These are phyloP conservation scores for Tetrastigma voinierianum DNA, from an alignment of 164 flowering plant genomes.

Conservation along the genomic window DNA sequence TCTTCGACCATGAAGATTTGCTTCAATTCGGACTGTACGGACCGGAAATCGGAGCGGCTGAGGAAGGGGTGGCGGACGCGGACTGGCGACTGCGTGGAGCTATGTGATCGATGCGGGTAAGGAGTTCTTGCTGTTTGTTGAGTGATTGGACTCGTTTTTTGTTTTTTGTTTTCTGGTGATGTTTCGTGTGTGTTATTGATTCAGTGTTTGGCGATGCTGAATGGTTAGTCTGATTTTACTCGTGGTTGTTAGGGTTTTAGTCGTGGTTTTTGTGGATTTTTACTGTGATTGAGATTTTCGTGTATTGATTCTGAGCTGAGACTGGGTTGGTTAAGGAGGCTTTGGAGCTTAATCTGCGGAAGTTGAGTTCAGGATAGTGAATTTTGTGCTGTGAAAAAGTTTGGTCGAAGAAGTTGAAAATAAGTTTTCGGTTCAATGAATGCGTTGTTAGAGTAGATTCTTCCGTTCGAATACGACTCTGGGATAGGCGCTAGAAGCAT, in stretches of 20 bases:
- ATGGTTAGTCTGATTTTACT: not conserved
- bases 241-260: not conserved
- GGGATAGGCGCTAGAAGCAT: not conserved
- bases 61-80: conserved; percentile 83
- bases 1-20: conserved; percentile 43
- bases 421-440: not conserved
- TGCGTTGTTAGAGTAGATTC: not conserved
- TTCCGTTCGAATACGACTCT: not conserved
- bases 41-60: conserved; percentile 39
- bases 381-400: not conserved
- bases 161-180: not conserved
- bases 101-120: conserved; percentile 91
- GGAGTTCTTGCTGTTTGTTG: conserved; percentile 8
- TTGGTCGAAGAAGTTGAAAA: not conserved
- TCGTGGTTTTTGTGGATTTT: not conserved
- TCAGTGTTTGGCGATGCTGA: not conserved
- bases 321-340: not conserved
- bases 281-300: not conserved
- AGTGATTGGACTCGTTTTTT: not conserved
- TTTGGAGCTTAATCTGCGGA: not conserved
- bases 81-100: conserved; percentile 65
- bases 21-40: conserved; percentile 67
- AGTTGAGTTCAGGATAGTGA: not conserved
- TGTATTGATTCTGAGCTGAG: not conserved
- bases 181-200: not conserved